Conservation (phyloP, 2,329 filamentous ascomycete genomes). For the Phialocephala sp. region DNA sequence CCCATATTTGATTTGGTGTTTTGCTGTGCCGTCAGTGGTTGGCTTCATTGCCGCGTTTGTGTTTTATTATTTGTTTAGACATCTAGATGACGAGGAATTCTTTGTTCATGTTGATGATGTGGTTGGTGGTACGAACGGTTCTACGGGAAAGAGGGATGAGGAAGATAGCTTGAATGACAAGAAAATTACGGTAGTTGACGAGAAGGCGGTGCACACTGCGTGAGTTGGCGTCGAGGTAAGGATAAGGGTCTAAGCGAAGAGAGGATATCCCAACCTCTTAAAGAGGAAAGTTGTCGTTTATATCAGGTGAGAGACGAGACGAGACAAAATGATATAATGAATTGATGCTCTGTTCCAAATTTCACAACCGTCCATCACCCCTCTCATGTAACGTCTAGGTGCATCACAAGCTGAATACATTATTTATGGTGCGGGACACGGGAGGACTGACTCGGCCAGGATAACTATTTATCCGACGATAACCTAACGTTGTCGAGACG, state of each 20-base stretch:
- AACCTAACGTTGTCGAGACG: too few relatives aligned
- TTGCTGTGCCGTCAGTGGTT: slow-evolving; percentile 65
- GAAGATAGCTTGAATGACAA: slow-evolving; percentile 9
- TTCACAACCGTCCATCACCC: neutral
- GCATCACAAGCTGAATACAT: neutral
- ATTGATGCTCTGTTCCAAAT: neutral
- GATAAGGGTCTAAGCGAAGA: neutral
- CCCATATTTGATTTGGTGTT: slow-evolving; percentile 74
- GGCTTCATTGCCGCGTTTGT: slow-evolving; percentile 63
- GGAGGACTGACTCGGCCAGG: too few relatives aligned
- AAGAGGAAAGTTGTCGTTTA: neutral
- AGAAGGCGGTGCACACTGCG: neutral
- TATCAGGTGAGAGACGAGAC: neutral
- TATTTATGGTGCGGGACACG: too few relatives aligned
- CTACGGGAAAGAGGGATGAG: neutral
- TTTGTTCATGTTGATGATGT: slow-evolving; percentile 20
- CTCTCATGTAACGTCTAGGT: neutral
- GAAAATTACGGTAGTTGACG: neutral
- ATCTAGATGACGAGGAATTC: slow-evolving; percentile 68
- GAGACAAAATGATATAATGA: neutral
- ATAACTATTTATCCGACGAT: too few relatives aligned
- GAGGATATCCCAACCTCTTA: neutral
- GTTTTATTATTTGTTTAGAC: slow-evolving; percentile 72
- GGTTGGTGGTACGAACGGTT: too few relatives aligned
- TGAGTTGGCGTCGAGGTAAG: neutral